These are phyloP conservation scores for Circinella umbellata DNA, from an alignment of 371 early-diverging fungal genomes.

Conservation along the genomic window DNA sequence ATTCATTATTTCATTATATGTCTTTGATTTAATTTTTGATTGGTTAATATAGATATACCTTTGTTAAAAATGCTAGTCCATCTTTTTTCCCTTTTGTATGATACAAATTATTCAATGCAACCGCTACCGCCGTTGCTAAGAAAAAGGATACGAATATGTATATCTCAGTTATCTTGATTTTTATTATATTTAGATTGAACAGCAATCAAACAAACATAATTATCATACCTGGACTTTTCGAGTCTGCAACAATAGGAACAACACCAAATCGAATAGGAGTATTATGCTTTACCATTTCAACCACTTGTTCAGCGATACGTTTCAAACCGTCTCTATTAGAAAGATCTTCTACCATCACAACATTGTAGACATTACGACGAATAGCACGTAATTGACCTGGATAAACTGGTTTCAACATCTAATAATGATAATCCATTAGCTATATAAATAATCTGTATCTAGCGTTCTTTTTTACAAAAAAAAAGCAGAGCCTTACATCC, in stretches of 20 bases:
- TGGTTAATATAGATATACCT: constrained; percentile 26
- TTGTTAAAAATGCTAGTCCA: constrained; percentile 44
- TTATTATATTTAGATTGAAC: too few relatives aligned
- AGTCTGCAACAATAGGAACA: constrained; percentile 61
- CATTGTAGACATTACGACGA: constrained; percentile 71
- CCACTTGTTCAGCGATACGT: constrained; percentile 56
- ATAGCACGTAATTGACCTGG: constrained; percentile 79
- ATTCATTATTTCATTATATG: too few relatives aligned
- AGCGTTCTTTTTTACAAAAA: background rate
- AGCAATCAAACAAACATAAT: too few relatives aligned
- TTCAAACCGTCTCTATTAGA: constrained; percentile 51
- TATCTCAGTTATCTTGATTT: too few relatives aligned
- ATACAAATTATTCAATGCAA: constrained; percentile 44
- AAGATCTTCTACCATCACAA: constrained; percentile 74
- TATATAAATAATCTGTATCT: background rate
- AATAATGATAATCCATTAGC: background rate
- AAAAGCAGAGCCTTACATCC: constrained; percentile 38
- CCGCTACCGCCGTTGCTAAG: constrained; percentile 50
- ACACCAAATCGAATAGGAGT: constrained; percentile 88
- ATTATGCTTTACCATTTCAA: constrained; percentile 63
- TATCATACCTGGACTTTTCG: constrained; percentile 27
- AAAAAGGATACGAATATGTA: too few relatives aligned
- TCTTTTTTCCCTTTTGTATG: constrained; percentile 30
- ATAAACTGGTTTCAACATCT: constrained; percentile 59
- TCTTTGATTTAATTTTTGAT: background rate